Conservation (phyloP, 129 eudicot species). For the Flaveria trinervia region DNA sequence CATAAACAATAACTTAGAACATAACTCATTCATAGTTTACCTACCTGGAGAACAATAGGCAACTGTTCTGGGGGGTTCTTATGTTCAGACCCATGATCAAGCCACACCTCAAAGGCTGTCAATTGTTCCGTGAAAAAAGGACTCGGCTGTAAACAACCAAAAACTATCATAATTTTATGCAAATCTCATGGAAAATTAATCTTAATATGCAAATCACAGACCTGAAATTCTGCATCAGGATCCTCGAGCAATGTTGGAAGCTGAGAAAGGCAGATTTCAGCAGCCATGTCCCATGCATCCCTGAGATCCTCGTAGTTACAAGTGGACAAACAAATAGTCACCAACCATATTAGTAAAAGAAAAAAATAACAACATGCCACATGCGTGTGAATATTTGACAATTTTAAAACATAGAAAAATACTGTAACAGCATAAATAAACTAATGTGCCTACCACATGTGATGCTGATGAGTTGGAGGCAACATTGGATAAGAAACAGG, state of each 20-base stretch:
- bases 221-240: conserved; percentile 93
- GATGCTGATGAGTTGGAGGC: conserved; percentile 99
- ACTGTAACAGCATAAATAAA: not conserved
- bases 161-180: not conserved
- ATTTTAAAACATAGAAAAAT: not conserved
- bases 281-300: conserved; percentile 99
- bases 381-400: not conserved
- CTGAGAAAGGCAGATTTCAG: conserved; percentile 95
- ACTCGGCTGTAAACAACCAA: conserved; percentile 64
- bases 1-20: not conserved
- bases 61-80: conserved; percentile 98
- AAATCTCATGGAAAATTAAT: not conserved
- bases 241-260: conserved; percentile 82
- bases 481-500: conserved; percentile 91
- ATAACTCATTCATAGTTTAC: not conserved
- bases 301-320: conserved; percentile 36
- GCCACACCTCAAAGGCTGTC: conserved; percentile 98
- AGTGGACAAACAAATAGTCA: conserved; percentile 12
- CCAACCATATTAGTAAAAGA: not conserved
- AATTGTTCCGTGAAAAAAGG: conserved; percentile 93
- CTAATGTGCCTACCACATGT: conserved; percentile 71
- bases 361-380: not conserved
- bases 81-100: conserved; percentile 93
- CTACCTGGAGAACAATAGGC: conserved; percentile 98
- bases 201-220: conserved; percentile 20